Evolutionary conservation across 805 yeast species (phyloP), one percentile per base, ranked within the genome.

Genomic region (Saccharomyces eubayanus): DNA sequence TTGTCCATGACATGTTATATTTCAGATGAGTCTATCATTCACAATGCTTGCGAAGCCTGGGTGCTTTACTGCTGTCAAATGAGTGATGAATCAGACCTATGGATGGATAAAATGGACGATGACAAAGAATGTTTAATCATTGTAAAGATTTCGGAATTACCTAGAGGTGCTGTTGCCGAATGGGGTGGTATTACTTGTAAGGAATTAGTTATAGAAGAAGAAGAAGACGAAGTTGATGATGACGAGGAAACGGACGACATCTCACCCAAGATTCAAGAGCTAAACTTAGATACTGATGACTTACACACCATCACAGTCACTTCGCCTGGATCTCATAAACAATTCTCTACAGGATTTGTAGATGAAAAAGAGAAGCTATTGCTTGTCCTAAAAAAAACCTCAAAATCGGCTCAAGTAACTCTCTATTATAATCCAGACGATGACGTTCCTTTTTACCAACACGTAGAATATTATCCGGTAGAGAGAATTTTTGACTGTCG

Each of bases 111-210:
- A 61, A 72, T 51, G 5, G 55, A 53, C 3, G 68, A 67, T 51
- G 63, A 64, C 5, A 11, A 28, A 3, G 60, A 68, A 47, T 60
- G 62, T 10, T 63, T 85, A 40, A 64, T 83, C 11, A 72, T 85
- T 11, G 85, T 80, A 0, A 74, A 77, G 59, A 85, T 86, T 0
- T 66, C 73, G 0, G 75, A 70, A 31, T 70, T 89, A 50, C 96
- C 96, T 5, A 78, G 77, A 51, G 72, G 73, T 43, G 89, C 91
- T 0, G 65, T 66, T 21, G 78, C 85, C 31, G 96, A 89, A 70
- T 87, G 95, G 92, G 80, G 84, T 40, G 95, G 92, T 0, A 56
- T 79, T 3, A 68, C 81, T 5, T 80, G 75, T 56, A 76, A 77
- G 53, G 71, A 72, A 28, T 57, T 61, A 2, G 57, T 54, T 1